phyloP scores from a whole-genome alignment of 768 basidiomycete species.

The Paxillus involutus region DNA sequence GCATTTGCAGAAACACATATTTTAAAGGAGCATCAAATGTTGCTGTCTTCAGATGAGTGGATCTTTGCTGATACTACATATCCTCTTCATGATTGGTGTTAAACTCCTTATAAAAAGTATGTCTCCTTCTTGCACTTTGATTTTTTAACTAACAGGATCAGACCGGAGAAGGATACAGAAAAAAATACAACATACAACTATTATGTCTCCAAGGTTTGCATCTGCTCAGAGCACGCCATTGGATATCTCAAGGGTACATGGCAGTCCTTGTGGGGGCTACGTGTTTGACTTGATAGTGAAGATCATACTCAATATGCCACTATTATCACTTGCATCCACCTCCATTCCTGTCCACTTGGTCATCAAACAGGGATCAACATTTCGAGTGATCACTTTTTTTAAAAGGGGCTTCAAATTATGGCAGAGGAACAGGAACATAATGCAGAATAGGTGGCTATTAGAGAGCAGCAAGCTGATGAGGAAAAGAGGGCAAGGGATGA shows the following conservation, averaged over 20 bases:
- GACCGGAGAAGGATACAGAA: slow-evolving; percentile 1
- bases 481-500: neutral
- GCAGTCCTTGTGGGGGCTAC: too few species aligned
- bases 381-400: neutral
- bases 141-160: too few species aligned
- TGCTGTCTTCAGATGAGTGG: too few species aligned
- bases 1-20: too few species aligned
- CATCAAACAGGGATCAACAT: slow-evolving; percentile 1
- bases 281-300: too few species aligned
- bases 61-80: too few species aligned
- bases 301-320: neutral
- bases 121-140: too few species aligned
- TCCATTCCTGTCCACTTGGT: slow-evolving; percentile 26
- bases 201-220: slow-evolving; percentile 26
- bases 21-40: too few species aligned
- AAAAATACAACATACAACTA: slow-evolving; percentile 26
- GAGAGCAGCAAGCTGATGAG: neutral
- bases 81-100: too few species aligned
- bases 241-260: slow-evolving; percentile 16
- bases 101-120: too few species aligned
- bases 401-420: slow-evolving; percentile 2
- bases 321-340: slow-evolving; percentile 8
- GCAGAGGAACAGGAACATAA: neutral
- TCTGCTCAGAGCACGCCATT: slow-evolving; percentile 40
- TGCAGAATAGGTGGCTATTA: neutral